Conservation (phyloP, 441 rosid species). For the Caryocar brasiliense region DNA sequence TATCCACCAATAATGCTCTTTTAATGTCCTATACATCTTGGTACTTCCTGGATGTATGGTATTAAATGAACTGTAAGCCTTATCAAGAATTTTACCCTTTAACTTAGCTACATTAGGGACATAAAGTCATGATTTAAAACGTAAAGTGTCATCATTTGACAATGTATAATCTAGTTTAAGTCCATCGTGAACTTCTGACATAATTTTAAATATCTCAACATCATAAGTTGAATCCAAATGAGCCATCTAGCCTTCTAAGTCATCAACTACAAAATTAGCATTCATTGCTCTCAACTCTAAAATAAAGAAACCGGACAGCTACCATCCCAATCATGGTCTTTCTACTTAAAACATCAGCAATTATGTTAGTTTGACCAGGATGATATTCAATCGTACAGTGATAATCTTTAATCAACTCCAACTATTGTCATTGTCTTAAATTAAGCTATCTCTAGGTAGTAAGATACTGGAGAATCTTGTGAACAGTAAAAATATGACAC, state of each 20-base stretch:
- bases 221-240: no score
- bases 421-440: not conserved
- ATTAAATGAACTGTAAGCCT: not conserved
- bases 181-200: not conserved
- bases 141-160: not conserved
- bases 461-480: not conserved
- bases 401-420: not conserved
- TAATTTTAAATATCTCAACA: no score
- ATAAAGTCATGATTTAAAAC: not conserved
- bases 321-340: not conserved
- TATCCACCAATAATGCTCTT: not conserved
- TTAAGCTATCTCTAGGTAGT: not conserved
- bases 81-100: not conserved
- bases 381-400: not conserved
- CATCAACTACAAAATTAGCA: not conserved
- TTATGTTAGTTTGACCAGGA: not conserved
- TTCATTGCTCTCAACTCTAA: no score
- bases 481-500: not conserved
- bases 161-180: no score
- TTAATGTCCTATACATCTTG: not conserved
- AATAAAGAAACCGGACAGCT: no score
- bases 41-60: not conserved
- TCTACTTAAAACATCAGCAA: not conserved
- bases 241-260: no score
- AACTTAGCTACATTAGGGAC: not conserved